A percentile compares a stretch with the other conserved stretches of the same genome.
Conservation (phyloP, 2,329 filamentous ascomycete species). For the Colletotrichum tropicicola region DNA sequence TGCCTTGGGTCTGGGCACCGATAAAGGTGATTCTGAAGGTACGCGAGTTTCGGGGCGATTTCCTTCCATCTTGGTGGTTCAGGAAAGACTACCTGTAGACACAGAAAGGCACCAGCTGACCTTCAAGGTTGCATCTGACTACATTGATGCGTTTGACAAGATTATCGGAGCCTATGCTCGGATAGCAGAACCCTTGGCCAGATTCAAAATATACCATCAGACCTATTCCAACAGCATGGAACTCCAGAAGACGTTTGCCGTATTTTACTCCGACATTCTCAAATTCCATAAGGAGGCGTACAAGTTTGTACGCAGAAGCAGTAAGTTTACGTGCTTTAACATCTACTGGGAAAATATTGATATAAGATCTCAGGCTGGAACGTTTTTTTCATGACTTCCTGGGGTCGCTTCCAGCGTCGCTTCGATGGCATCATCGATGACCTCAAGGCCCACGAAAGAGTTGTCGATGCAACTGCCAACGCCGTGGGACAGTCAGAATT, state of each 20-base stretch:
- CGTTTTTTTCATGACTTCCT: constrained; percentile 44
- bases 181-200: constrained; percentile 47
- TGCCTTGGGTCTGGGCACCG: constrained; percentile 57
- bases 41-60: no score
- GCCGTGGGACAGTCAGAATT: constrained; percentile 22
- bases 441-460: background rate
- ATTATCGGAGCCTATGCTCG: constrained; percentile 49
- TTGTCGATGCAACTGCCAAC: constrained; percentile 45
- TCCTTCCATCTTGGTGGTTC: no score
- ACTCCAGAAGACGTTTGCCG: constrained; percentile 39
- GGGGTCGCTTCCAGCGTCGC: constrained; percentile 46
- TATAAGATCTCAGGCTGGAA: constrained; percentile 37
- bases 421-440: constrained; percentile 42
- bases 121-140: constrained; percentile 38
- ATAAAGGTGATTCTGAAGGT: constrained; percentile 22
- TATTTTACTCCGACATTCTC: constrained; percentile 58
- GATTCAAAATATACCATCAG: constrained; percentile 42
- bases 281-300: constrained; percentile 57
- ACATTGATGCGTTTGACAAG: constrained; percentile 49
- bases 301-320: constrained; percentile 48
- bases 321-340: no score
- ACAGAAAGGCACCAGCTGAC: background rate
- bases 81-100: no score
- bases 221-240: background rate
- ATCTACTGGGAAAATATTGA: no score